Percentiles rank a stretch among this genome's conserved stretches.
phyloP scores from a whole-genome alignment of 1,284 basidiomycete genomes.

The Cryptococcus hybrid region DNA sequence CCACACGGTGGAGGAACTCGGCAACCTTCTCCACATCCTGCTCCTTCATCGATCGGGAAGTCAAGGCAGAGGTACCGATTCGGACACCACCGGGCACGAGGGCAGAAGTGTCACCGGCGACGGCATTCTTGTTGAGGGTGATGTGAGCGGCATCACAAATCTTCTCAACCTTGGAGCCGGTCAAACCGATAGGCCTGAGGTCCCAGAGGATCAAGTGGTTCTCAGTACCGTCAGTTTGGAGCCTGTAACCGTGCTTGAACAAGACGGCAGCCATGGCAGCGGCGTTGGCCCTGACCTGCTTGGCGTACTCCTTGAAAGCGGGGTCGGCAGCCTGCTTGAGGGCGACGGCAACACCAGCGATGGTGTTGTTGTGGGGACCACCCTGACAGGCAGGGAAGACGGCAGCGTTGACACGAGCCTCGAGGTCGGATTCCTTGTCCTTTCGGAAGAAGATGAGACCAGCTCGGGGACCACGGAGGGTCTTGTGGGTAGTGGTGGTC shows the following conservation, averaged over 20 bases:
- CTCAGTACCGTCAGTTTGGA: slow-evolving; percentile 95
- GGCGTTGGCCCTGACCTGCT: slow-evolving; percentile 90
- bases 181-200: slow-evolving; percentile 89
- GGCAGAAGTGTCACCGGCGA: slow-evolving; percentile 91
- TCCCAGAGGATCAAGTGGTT: slow-evolving; percentile 99
- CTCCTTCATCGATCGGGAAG: slow-evolving; percentile 91
- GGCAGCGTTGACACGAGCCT: slow-evolving; percentile 94
- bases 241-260: slow-evolving; percentile 79
- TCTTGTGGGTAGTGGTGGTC: slow-evolving; percentile 98
- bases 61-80: slow-evolving; percentile 90
- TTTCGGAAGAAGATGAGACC: slow-evolving; percentile 99
- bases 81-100: slow-evolving; percentile 97
- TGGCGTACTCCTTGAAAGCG: slow-evolving; percentile 88
- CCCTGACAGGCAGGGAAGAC: slow-evolving; percentile 99
- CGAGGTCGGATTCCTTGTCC: slow-evolving; percentile 80
- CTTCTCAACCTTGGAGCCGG: slow-evolving; percentile 98
- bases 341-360: slow-evolving; percentile 93
- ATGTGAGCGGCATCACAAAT: slow-evolving; percentile 96
- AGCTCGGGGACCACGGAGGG: slow-evolving; percentile 95
- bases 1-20: slow-evolving; percentile 85
- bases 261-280: slow-evolving; percentile 70
- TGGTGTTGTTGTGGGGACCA: slow-evolving; percentile 99
- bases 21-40: slow-evolving; percentile 81
- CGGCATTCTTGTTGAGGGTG: slow-evolving; percentile 92
- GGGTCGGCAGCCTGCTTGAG: slow-evolving; percentile 91